phyloP scores from a whole-genome alignment of 2,329 filamentous ascomycete genomes.

The Fusarium oxysporum region DNA sequence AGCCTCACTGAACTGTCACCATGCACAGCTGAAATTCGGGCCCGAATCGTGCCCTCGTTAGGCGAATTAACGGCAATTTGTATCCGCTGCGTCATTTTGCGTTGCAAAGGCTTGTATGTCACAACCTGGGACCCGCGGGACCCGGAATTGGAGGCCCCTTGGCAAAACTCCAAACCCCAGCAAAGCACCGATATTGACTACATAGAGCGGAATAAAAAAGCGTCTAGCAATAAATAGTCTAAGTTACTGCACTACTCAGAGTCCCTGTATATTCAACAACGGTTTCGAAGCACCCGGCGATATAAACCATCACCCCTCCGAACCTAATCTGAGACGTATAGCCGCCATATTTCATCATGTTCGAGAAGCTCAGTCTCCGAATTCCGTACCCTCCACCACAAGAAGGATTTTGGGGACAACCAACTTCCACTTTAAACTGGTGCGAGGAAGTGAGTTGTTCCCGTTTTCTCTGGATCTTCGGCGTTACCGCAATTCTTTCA shows the following conservation, averaged over 20 bases:
- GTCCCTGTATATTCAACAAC: accelerated
- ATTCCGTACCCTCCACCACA: not conserved
- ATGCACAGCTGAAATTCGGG: not conserved
- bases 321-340: not conserved
- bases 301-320: too few relatives aligned
- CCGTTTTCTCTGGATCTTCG: too few relatives aligned
- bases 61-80: not conserved
- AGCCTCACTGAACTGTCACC: too few relatives aligned
- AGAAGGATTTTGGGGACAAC: not conserved
- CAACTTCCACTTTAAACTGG: not conserved
- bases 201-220: too few relatives aligned
- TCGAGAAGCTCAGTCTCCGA: not conserved
- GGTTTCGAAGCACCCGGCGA: accelerated
- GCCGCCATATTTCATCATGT: not conserved
- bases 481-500: too few relatives aligned
- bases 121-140: not conserved
- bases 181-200: too few relatives aligned
- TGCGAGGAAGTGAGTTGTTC: not conserved
- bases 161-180: not conserved
- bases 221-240: accelerated
- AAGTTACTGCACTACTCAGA: accelerated
- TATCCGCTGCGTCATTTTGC: not conserved
- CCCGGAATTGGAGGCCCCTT: not conserved
- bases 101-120: accelerated
- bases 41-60: accelerated